These are phyloP conservation scores for Dryadomyces quercus-mongolicae DNA, from an alignment of 2,329 filamentous ascomycete species.

Conservation along the genomic window DNA sequence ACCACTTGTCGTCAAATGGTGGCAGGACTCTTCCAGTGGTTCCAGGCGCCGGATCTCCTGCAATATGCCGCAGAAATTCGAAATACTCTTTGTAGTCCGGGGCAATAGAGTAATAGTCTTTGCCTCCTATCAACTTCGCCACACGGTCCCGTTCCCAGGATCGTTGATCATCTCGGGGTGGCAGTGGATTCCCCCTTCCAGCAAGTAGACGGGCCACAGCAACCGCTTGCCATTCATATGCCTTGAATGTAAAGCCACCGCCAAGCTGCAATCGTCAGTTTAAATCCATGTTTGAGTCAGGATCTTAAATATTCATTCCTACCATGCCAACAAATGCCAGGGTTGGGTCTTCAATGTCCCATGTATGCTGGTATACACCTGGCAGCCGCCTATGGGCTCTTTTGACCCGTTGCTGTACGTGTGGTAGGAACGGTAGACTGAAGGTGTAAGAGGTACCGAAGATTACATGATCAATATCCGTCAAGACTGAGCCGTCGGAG, in stretches of 20 bases:
- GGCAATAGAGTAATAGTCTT: slow-evolving; percentile 42
- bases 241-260: slow-evolving; percentile 50
- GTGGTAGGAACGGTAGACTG: slow-evolving; percentile 47
- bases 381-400: slow-evolving; percentile 27
- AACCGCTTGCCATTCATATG: slow-evolving; percentile 58
- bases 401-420: slow-evolving; percentile 32
- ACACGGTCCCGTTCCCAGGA: slow-evolving; percentile 48
- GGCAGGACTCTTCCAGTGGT: background rate
- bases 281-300: too few relatives aligned
- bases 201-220: slow-evolving; percentile 45
- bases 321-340: slow-evolving; percentile 43
- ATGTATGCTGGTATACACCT: slow-evolving; percentile 44
- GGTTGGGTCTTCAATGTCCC: slow-evolving; percentile 40
- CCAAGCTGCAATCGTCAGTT: slow-evolving; percentile 19
- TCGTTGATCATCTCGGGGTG: slow-evolving; percentile 33
- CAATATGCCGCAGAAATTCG: slow-evolving; percentile 36
- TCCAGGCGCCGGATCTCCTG: slow-evolving; percentile 23
- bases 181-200: slow-evolving; percentile 33
- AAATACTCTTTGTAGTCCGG: slow-evolving; percentile 55
- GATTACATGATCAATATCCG: slow-evolving; percentile 48
- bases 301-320: too few relatives aligned
- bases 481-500: slow-evolving; percentile 37
- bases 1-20: slow-evolving; percentile 3
- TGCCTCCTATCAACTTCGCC: slow-evolving; percentile 38
- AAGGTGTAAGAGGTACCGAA: slow-evolving; percentile 56